Conservation (phyloP, 1,284 basidiomycete genomes). For the Cutaneotrichosporon sp. region DNA sequence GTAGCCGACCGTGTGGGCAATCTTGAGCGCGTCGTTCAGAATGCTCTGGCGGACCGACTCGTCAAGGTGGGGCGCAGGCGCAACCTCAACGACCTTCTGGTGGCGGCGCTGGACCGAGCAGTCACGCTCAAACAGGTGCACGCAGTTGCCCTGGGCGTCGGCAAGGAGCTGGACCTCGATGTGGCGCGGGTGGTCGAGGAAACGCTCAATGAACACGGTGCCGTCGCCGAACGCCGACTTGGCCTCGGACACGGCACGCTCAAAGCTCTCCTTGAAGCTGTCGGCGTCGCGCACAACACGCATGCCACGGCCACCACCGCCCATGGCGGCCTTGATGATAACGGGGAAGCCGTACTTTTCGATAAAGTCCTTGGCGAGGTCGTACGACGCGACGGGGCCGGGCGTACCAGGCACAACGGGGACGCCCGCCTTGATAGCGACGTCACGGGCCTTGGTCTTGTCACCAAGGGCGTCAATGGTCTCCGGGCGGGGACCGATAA, state of each 20-base stretch:
- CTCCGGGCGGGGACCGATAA: constrained; percentile 92
- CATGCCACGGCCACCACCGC: constrained; percentile 97
- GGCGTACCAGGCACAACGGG: constrained; percentile 98
- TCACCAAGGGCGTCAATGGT: constrained; percentile 97
- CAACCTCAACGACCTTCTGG: constrained; percentile 98
- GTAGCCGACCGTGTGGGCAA: constrained; percentile 87
- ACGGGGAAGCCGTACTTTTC: constrained; percentile 95
- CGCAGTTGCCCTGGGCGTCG: constrained; percentile 83
- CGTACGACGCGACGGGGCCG: constrained; percentile 78
- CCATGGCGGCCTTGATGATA: constrained; percentile 98
- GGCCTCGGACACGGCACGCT: constrained; percentile 91
- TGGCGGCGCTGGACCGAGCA: constrained; percentile 97
- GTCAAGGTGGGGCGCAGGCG: constrained; percentile 88
- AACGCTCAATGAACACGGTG: constrained; percentile 97
- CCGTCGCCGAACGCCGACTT: constrained; percentile 96
- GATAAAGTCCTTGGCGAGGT: constrained; percentile 81
- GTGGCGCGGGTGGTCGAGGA: constrained; percentile 91
- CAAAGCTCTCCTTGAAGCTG: constrained; percentile 84
- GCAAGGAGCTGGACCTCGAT: constrained; percentile 96
- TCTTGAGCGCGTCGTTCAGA: constrained; percentile 83
- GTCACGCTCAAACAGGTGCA: constrained; percentile 96
- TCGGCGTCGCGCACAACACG: constrained; percentile 90
- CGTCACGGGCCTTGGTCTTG: constrained; percentile 92
- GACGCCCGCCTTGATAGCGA: constrained; percentile 74
- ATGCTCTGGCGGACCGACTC: constrained; percentile 88